A percentile compares a stretch with the other conserved stretches of the same genome.
These are phyloP conservation scores for Mycena leptocephala DNA, from an alignment of 768 basidiomycete genomes.

Conservation along the genomic window DNA sequence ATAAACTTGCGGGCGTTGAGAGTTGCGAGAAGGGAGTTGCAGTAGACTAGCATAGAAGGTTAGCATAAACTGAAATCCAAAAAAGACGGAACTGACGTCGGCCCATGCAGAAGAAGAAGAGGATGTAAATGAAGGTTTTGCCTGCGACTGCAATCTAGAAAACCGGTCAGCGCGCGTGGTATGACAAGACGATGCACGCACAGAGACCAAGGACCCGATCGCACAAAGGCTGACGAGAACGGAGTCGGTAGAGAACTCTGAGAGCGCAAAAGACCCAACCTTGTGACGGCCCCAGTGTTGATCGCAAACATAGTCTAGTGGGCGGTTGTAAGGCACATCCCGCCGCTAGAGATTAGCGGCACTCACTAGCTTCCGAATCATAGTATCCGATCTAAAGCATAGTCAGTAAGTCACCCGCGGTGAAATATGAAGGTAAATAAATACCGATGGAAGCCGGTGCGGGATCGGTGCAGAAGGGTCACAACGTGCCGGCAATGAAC, in stretches of 20 bases:
- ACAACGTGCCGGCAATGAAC: conserved; percentile 62
- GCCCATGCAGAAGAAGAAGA: conserved; percentile 75
- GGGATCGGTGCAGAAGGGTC: conserved; percentile 59
- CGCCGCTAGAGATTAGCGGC: neutral
- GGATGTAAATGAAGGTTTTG: conserved; percentile 69
- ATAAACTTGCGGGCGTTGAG: conserved; percentile 71
- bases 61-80: neutral
- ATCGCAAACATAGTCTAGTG: conserved; percentile 62
- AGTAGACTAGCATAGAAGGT: conserved; percentile 60
- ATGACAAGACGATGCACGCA: conserved; percentile 31
- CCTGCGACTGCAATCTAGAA: conserved; percentile 64
- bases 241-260: neutral
- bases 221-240: conserved; percentile 64
- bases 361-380: conserved; percentile 62
- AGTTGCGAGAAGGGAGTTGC: conserved; percentile 74
- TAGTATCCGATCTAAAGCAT: conserved; percentile 59
- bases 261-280: conserved; percentile 38
- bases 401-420: neutral
- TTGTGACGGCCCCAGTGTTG: conserved; percentile 60
- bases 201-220: conserved; percentile 68
- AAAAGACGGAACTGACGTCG: conserved; percentile 59
- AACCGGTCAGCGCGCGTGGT: neutral
- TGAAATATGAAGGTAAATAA: conserved; percentile 8
- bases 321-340: neutral
- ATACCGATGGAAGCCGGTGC: conserved; percentile 66